Evolutionary conservation across 352 stramenopile genomes (phyloP).

Genomic region (Bremia lactucae): DNA sequence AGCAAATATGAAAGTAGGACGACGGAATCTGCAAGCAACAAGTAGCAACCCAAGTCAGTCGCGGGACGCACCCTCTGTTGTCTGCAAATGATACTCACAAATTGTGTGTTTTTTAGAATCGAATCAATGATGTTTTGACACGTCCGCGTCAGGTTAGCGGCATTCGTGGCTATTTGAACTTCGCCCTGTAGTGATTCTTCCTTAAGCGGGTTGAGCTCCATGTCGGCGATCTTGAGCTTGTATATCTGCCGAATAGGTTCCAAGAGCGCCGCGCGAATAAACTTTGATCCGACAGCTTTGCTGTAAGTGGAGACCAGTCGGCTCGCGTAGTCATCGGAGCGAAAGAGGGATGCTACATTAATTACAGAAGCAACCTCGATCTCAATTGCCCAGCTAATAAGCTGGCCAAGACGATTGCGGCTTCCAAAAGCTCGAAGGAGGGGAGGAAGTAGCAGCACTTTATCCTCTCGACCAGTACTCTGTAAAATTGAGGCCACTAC

Average conservation of each 20-base stretch:
- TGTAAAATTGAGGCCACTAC: conserved; percentile 71
- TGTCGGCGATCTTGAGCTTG: conserved; percentile 53
- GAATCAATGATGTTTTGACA: conserved; percentile 79
- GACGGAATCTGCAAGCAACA: conserved; percentile 37
- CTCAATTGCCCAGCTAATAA: conserved; percentile 70
- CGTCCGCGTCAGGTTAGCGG: conserved; percentile 68
- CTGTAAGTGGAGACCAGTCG: conserved; percentile 64
- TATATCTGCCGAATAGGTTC: conserved; percentile 57
- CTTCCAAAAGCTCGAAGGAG: conserved; percentile 58
- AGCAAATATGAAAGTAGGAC: conserved; percentile 72
- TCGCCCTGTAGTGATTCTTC: conserved; percentile 33
- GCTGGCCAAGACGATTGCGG: conserved; percentile 38
- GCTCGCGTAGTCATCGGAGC: conserved; percentile 66
- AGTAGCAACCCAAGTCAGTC: neutral
- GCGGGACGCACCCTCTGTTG: neutral
- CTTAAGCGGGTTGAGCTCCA: conserved; percentile 63
- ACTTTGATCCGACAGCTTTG: conserved; percentile 60
- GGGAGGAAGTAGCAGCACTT: conserved; percentile 54
- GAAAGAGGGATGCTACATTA: conserved; percentile 70
- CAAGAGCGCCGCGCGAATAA: conserved; percentile 46
- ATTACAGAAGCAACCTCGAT: conserved; percentile 64
- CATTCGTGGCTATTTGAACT: conserved; percentile 32
- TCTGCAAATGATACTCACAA: conserved; percentile 8
- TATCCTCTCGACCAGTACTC: conserved; percentile 61
- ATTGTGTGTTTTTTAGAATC: conserved; percentile 53